phyloP scores from a whole-genome alignment of 768 basidiomycete species.

The Aureoboletus auriporus region DNA sequence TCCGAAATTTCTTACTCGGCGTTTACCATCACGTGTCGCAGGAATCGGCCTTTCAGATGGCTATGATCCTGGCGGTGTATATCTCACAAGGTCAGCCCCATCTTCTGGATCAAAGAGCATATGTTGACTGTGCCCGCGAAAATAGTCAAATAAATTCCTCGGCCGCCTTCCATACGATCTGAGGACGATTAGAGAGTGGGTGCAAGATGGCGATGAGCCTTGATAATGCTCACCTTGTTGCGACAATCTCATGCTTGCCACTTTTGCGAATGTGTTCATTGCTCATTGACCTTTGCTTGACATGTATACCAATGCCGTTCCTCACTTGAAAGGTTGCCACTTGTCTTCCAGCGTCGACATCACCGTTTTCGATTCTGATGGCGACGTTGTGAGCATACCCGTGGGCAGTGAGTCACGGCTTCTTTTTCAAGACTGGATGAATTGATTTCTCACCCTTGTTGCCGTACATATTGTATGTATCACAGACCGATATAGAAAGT shows the following conservation, averaged over 20 bases:
- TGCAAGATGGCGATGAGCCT: not conserved
- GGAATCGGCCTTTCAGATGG: slow-evolving; percentile 80
- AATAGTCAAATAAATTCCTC: slow-evolving; percentile 72
- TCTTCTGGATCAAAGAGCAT: not conserved
- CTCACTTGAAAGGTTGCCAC: slow-evolving; percentile 65
- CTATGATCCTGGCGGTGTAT: slow-evolving; percentile 61
- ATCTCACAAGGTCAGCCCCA: slow-evolving; percentile 58
- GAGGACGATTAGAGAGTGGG: slow-evolving; percentile 80
- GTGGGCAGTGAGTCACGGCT: slow-evolving; percentile 38
- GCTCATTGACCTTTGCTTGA: not conserved
- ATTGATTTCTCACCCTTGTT: slow-evolving; percentile 21
- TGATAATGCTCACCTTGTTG: not conserved
- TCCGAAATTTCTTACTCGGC: not conserved
- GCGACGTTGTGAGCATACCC: slow-evolving; percentile 36
- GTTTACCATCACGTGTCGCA: slow-evolving; percentile 21
- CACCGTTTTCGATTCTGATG: slow-evolving; percentile 48
- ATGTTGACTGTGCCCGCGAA: not conserved
- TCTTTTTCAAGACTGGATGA: not conserved
- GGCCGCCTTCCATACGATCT: slow-evolving; percentile 74
- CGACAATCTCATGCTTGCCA: not conserved
- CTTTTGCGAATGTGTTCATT: too few relatives aligned
- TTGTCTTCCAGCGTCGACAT: slow-evolving; percentile 86
- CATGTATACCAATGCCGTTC: slow-evolving; percentile 64
- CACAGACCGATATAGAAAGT: slow-evolving; percentile 61
- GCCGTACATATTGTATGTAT: slow-evolving; percentile 22